Percentiles rank a stretch among this genome's conserved stretches.
Conservation (phyloP, 768 basidiomycete genomes). For the Boletus sensibilis region DNA sequence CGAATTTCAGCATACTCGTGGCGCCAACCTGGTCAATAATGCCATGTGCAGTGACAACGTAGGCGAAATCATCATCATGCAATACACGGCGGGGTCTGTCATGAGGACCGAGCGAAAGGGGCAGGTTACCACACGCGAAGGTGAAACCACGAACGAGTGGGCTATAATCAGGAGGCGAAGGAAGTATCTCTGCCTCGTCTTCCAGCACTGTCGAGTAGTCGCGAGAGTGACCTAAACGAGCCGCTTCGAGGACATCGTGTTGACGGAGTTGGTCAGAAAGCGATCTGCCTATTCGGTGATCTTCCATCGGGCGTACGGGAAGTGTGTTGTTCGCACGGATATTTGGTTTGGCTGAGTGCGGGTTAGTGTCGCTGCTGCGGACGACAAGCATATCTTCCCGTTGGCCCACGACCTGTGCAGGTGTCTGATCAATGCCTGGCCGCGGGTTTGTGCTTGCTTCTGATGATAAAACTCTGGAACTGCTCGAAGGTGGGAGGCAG, state of each 20-base stretch:
- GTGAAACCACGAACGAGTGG: background rate
- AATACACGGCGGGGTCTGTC: conserved; percentile 45
- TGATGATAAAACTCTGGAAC: background rate
- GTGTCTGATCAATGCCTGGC: background rate
- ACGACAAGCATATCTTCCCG: background rate
- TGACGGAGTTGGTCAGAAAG: background rate
- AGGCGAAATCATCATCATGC: conserved; percentile 12
- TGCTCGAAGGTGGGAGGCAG: background rate
- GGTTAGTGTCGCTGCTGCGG: background rate
- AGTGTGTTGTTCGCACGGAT: background rate
- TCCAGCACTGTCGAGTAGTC: background rate
- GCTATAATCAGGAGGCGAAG: background rate
- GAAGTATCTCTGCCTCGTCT: background rate
- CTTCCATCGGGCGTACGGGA: background rate
- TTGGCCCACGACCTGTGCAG: background rate
- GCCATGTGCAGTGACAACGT: conserved; percentile 42
- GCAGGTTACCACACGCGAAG: background rate
- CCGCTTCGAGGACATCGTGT: background rate
- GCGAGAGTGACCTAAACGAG: background rate
- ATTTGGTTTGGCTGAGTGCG: background rate
- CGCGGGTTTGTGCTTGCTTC: background rate
- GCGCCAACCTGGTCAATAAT: conserved; percentile 32
- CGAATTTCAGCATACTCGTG: conserved; percentile 17
- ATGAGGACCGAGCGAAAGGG: conserved; percentile 26
- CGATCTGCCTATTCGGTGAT: background rate